Conservation (phyloP, 2,329 filamentous ascomycete species). For the Sporothrix phasma region DNA sequence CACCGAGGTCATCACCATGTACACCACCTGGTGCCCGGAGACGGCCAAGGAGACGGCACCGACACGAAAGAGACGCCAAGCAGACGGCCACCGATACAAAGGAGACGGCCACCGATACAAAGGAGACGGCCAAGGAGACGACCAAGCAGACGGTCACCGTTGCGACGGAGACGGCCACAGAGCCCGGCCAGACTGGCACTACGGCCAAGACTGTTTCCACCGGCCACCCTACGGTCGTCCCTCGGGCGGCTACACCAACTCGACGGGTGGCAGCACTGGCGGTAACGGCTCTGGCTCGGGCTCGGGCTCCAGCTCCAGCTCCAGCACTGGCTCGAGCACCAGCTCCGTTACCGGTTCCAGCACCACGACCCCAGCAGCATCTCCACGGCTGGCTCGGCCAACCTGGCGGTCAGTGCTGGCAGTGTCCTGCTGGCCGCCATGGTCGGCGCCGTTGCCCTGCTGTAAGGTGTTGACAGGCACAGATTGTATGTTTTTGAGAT, state of each 20-base stretch:
- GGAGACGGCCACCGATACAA: too few species aligned
- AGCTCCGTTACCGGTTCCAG: background rate
- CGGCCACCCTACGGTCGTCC: too few species aligned
- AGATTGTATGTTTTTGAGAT: background rate
- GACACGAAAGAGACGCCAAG: too few species aligned
- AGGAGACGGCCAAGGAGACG: background rate
- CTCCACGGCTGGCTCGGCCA: constrained; percentile 10
- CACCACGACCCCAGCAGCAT: background rate
- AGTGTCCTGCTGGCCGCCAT: constrained; percentile 1
- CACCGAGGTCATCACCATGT: constrained; percentile 23
- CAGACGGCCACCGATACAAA: too few species aligned
- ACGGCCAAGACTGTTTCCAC: too few species aligned
- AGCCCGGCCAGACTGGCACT: background rate
- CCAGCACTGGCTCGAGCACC: background rate
- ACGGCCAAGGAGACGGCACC: background rate
- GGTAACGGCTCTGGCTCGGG: background rate
- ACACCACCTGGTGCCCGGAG: constrained; percentile 29
- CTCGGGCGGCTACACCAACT: background rate
- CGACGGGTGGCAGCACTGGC: background rate
- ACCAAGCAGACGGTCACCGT: too few species aligned
- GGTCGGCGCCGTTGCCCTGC: constrained; percentile 1
- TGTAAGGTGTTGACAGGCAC: background rate
- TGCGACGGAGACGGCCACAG: background rate
- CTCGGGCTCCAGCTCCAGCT: background rate
- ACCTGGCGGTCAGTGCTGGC: background rate